Conservation (phyloP, 1,284 basidiomycete genomes). For the Stereum hirsutum region DNA sequence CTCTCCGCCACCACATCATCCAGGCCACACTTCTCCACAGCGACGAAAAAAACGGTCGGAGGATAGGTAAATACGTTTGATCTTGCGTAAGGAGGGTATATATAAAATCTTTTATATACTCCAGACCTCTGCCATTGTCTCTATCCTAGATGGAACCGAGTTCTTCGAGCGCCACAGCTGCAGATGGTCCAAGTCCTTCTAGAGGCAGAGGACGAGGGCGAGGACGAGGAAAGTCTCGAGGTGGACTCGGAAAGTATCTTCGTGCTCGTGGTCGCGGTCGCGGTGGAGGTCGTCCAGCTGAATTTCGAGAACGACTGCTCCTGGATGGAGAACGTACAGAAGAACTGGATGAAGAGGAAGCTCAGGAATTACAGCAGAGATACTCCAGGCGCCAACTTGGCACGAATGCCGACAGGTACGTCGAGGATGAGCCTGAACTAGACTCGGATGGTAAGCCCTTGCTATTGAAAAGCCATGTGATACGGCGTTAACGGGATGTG, state of each 20-base stretch:
- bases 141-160: too few relatives aligned
- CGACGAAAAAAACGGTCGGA: too few relatives aligned
- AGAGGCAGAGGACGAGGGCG: conserved; percentile 25
- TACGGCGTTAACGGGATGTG: background rate
- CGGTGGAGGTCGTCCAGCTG: conserved; percentile 50
- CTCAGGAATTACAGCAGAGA: conserved; percentile 35
- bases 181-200: too few relatives aligned
- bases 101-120: too few relatives aligned
- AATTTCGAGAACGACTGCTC: conserved; percentile 47
- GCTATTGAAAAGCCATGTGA: background rate
- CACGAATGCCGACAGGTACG: conserved; percentile 64
- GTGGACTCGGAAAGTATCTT: conserved; percentile 64
- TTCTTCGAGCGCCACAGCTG: too few relatives aligned
- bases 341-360: conserved; percentile 31
- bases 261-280: conserved; percentile 55
- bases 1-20: too few relatives aligned
- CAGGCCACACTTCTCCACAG: too few relatives aligned
- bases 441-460: conserved; percentile 53
- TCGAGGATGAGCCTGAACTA: conserved; percentile 53
- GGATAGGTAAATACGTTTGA: too few relatives aligned
- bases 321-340: conserved; percentile 46
- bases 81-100: too few relatives aligned
- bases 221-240: conserved; percentile 49
- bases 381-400: conserved; percentile 49
- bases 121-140: too few relatives aligned